A percentile compares a stretch with the other conserved stretches of the same genome.
Conservation (phyloP, 768 basidiomycete species). For the Podaxis sp. region DNA sequence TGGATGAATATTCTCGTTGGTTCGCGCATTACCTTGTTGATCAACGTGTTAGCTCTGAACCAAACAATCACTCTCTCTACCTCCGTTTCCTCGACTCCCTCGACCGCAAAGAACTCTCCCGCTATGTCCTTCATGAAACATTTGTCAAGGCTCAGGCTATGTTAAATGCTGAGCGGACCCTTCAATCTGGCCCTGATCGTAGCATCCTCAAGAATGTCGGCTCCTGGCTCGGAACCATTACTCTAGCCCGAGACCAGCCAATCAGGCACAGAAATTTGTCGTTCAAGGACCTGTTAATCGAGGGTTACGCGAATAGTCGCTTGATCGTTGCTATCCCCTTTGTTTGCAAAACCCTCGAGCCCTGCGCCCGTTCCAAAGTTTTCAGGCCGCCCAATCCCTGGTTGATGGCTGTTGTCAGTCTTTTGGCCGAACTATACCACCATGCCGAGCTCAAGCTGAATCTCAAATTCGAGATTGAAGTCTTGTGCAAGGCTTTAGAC, state of each 20-base stretch:
- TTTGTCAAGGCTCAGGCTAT: conserved; percentile 81
- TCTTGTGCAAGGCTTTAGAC: conserved; percentile 89
- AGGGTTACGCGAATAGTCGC: conserved; percentile 91
- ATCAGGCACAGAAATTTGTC: conserved; percentile 92
- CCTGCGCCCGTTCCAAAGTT: conserved; percentile 84
- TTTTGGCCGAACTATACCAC: conserved; percentile 95
- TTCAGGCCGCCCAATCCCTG: conserved; percentile 98
- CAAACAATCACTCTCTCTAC: conserved; percentile 95
- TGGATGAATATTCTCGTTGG: conserved; percentile 86
- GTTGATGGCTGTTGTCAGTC: conserved; percentile 92
- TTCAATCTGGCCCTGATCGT: conserved; percentile 84
- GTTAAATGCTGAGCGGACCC: conserved; percentile 89
- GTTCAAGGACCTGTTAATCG: conserved; percentile 95
- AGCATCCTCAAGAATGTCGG: conserved; percentile 90
- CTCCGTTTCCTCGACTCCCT: conserved; percentile 90
- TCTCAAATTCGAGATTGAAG: conserved; percentile 98
- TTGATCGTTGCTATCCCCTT: conserved; percentile 95
- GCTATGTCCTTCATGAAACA: conserved; percentile 91
- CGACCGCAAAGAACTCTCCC: conserved; percentile 62
- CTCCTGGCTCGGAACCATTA: conserved; percentile 92
- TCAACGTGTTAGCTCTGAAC: conserved; percentile 92
- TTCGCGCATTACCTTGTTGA: conserved; percentile 98
- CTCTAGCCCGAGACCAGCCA: conserved; percentile 88
- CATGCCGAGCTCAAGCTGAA: conserved; percentile 95
- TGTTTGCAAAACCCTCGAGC: conserved; percentile 95